Percentiles rank a stretch among this genome's conserved stretches.
These are phyloP conservation scores for Eimeria praecox DNA, from an alignment of 169 alveolate species.

Conservation along the genomic window DNA sequence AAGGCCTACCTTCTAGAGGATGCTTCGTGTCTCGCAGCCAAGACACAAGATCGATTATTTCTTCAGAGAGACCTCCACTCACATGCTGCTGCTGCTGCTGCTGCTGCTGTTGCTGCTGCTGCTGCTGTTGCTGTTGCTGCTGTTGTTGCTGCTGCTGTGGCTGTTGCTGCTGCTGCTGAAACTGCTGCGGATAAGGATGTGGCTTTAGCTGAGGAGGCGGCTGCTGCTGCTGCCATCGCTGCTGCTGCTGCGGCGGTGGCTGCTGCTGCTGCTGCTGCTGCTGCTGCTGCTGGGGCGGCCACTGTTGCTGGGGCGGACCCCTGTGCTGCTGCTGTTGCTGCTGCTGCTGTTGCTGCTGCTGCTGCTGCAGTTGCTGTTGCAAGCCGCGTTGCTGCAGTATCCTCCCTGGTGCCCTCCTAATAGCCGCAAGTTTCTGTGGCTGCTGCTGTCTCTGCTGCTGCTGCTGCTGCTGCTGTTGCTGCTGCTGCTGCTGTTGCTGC, in stretches of 20 bases:
- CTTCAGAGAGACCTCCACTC: constrained; percentile 4
- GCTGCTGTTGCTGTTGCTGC: not conserved
- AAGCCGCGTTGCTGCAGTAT: not conserved
- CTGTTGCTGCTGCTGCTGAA: not conserved
- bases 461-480: constrained; percentile 20
- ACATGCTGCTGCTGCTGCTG: constrained; percentile 44
- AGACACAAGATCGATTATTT: not conserved
- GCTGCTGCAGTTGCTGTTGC: not conserved
- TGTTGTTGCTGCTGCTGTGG: not conserved
- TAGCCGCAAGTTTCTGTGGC: not conserved
- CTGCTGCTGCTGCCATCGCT: not conserved
- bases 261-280: not conserved
- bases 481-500: constrained; percentile 25
- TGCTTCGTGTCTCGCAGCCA: constrained; percentile 49
- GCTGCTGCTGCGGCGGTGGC: not conserved
- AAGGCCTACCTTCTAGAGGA: constrained; percentile 5
- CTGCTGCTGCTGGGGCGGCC: not conserved
- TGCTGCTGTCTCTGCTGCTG: constrained; percentile 5
- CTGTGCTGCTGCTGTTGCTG: constrained; percentile 24
- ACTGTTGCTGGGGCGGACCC: not conserved
- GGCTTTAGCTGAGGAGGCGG: too few relatives aligned
- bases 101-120: not conserved
- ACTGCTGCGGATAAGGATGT: too few relatives aligned
- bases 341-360: constrained; percentile 5
- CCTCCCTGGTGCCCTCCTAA: not conserved